Conservation (phyloP, 768 basidiomycete species). For the Russula virescens region DNA sequence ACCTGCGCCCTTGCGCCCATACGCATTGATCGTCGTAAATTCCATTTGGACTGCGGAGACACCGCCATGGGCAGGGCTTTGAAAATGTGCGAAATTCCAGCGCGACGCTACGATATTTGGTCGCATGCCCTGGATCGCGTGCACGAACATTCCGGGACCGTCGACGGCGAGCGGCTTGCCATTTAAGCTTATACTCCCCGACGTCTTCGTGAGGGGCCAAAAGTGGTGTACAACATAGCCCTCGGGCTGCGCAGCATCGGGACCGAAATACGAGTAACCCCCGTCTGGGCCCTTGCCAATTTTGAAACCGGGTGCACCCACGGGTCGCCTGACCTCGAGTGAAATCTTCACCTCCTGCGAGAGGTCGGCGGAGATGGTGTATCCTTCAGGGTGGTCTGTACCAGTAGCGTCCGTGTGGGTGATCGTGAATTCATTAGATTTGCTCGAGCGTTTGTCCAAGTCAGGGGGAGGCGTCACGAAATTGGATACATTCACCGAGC, state of each 20-base stretch:
- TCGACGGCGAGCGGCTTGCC: slow-evolving; percentile 53
- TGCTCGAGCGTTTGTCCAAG: slow-evolving; percentile 81
- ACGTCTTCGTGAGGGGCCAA: slow-evolving; percentile 66
- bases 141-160: slow-evolving; percentile 81
- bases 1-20: slow-evolving; percentile 74
- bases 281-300: slow-evolving; percentile 83
- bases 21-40: slow-evolving; percentile 73
- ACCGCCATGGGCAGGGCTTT: slow-evolving; percentile 63
- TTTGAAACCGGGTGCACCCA: slow-evolving; percentile 81
- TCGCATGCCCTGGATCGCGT: slow-evolving; percentile 98
- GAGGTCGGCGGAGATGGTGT: slow-evolving; percentile 74
- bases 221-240: slow-evolving; percentile 89
- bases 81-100: slow-evolving; percentile 97
- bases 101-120: slow-evolving; percentile 87
- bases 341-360: slow-evolving; percentile 75
- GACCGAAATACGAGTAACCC: slow-evolving; percentile 84
- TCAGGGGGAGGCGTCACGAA: slow-evolving; percentile 70
- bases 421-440: slow-evolving; percentile 79
- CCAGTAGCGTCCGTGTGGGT: slow-evolving; percentile 54
- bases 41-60: slow-evolving; percentile 94
- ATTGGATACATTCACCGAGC: slow-evolving; percentile 78
- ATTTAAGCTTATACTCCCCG: slow-evolving; percentile 62
- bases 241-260: slow-evolving; percentile 60
- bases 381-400: slow-evolving; percentile 64
- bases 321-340: slow-evolving; percentile 64